Evolutionary conservation across 2,329 filamentous ascomycete species (phyloP).

Genomic region (Alternaria hordeiaustralica): DNA sequence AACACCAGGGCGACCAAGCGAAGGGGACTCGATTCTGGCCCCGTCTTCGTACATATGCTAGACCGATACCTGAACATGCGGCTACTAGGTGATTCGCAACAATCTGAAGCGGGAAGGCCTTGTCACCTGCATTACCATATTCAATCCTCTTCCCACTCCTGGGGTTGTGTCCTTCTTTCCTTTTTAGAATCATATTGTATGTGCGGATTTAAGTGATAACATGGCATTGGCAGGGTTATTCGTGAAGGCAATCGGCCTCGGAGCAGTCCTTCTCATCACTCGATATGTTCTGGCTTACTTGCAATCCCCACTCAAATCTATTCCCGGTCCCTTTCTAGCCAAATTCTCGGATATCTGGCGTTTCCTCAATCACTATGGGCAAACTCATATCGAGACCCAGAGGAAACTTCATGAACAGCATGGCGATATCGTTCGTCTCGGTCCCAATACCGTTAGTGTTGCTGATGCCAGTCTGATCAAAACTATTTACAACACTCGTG

Average conservation of each 20-base stretch:
- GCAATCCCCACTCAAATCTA: conserved; percentile 37
- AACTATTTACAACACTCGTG: conserved; percentile 41
- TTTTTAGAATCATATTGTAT: conserved; percentile 2
- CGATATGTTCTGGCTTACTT: conserved; percentile 34
- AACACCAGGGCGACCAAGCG: background rate
- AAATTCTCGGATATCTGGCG: conserved; percentile 45
- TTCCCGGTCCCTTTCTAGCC: conserved; percentile 43
- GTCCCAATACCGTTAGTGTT: conserved; percentile 40
- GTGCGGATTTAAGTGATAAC: conserved; percentile 2
- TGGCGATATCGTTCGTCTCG: conserved; percentile 38
- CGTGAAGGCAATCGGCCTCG: conserved; percentile 20
- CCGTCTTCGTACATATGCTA: background rate
- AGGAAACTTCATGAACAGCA: conserved; percentile 37
- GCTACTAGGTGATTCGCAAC: background rate
- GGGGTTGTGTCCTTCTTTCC: background rate
- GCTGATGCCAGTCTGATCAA: conserved; percentile 39
- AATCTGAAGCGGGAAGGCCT: background rate
- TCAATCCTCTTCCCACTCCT: background rate
- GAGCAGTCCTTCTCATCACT: conserved; percentile 16
- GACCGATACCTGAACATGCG: background rate
- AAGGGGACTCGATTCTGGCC: background rate
- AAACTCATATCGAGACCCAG: conserved; percentile 41
- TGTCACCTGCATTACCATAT: background rate
- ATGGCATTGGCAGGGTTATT: conserved; percentile 24
- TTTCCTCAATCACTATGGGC: conserved; percentile 34